Base-by-base conservation (phyloP, 257 asterid genomes). In the Scutellaria galericulata region DNA sequence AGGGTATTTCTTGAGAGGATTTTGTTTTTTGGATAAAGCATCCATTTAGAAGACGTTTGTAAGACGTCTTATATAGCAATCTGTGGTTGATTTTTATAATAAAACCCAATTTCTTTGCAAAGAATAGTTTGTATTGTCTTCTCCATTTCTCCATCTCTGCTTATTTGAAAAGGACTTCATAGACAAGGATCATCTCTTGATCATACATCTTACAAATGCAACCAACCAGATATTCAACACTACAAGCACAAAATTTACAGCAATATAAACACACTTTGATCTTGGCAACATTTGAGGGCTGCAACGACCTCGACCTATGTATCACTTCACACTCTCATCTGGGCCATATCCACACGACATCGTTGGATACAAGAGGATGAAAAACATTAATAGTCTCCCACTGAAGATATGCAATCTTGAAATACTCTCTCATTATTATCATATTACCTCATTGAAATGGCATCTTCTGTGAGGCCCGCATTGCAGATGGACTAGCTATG, bases 401-500 rank as follows among this genome's bases (percentile, higher is more conserved):
- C n/a, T 37, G 45, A 45, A 14, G 64, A 63, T 14, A 64, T 42
- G 63, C 41, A 65, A 8, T 44, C 57, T 45, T 9, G 55, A 67
- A 48, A 44, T 66, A 50, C 52, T 66, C 64, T 27, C 66, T 27
- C 37, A 22, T 55, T 56, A 65, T 64, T 47, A 15, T 62, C 71
- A 66, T 20, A 50, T 46, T 60, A 68, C 76, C 70, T 56, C 61
- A 15, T 22, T 39, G 75, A 47, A 61, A 46, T 78, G 73, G 80
- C 54, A 61, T 37, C 80, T 39, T 72, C 57, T 55, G 67, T 41
- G 81, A 73, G 63, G 75, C 82, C 78, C 77, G 75, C 35, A 70
- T 50, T 40, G 81, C 74, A n/a, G 84, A 51, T 1, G 89, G 86
- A 66, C 89, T 81, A 8, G 79, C 60, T 60, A 83, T 81, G 6